phyloP scores from a whole-genome alignment of 169 alveolate species.

The Cryptosporidium baileyi region DNA sequence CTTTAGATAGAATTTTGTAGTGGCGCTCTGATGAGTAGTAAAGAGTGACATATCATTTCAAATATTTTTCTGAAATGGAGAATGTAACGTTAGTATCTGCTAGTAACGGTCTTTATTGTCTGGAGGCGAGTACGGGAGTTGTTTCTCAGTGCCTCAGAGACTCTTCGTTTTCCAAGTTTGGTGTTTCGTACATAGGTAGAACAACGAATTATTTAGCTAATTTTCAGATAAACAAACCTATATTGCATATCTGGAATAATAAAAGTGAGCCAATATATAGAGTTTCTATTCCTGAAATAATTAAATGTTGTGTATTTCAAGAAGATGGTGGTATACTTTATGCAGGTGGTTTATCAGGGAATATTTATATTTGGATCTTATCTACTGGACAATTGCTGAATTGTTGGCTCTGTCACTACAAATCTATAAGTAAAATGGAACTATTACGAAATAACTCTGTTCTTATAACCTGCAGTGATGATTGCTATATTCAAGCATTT shows the following conservation, averaged over 20 bases:
- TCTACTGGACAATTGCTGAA: conserved; percentile 40
- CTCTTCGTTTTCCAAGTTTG: neutral
- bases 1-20: neutral
- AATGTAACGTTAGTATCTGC: conserved; percentile 17
- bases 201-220: conserved; percentile 38
- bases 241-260: conserved; percentile 29
- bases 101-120: conserved; percentile 17
- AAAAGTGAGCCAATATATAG: conserved; percentile 53
- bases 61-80: conserved; percentile 1
- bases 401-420: conserved; percentile 66
- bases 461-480: conserved; percentile 39
- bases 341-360: conserved; percentile 67
- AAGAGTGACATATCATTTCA: neutral
- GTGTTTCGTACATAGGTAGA: conserved; percentile 33
- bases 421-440: conserved; percentile 11
- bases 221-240: conserved; percentile 33
- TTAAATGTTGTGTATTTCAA: conserved; percentile 37
- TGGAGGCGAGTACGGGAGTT: conserved; percentile 1
- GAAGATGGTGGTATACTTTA: conserved; percentile 66
- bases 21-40: neutral
- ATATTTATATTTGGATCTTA: conserved; percentile 35
- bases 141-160: conserved; percentile 3
- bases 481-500: conserved; percentile 52
- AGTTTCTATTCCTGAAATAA: conserved; percentile 49
- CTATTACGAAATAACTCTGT: conserved; percentile 26